These are phyloP conservation scores for Neopestalotiopsis rosae DNA, from an alignment of 2,329 filamentous ascomycete species.

Conservation along the genomic window DNA sequence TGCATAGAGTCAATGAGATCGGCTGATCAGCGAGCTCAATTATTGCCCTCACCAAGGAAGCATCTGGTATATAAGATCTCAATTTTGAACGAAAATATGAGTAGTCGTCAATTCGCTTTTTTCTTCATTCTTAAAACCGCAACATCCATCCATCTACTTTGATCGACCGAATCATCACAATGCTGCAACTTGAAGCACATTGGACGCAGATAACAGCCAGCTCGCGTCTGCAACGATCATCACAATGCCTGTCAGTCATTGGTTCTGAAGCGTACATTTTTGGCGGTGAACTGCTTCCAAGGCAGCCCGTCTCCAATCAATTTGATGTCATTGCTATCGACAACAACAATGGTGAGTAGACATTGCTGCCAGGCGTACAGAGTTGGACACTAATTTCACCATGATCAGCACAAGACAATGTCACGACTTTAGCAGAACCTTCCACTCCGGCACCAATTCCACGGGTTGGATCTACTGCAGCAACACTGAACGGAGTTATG, in stretches of 20 bases:
- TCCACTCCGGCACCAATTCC: slow-evolving; percentile 35
- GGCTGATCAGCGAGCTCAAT: not conserved
- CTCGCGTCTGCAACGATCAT: slow-evolving; percentile 52
- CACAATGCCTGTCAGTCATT: slow-evolving; percentile 50
- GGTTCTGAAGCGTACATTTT: slow-evolving; percentile 49
- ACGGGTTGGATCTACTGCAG: slow-evolving; percentile 60
- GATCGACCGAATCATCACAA: not conserved
- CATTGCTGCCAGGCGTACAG: no score
- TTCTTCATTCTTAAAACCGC: no score
- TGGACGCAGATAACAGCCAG: slow-evolving; percentile 34
- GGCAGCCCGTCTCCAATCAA: slow-evolving; percentile 56
- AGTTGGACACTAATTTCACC: not conserved
- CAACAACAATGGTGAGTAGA: not conserved
- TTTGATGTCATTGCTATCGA: slow-evolving; percentile 45
- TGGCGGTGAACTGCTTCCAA: slow-evolving; percentile 56
- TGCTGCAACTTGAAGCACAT: not conserved
- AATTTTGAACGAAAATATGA: no score
- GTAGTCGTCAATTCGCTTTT: no score
- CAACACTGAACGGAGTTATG: slow-evolving; percentile 50
- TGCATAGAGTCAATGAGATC: not conserved
- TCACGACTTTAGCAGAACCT: not conserved
- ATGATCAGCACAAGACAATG: not conserved
- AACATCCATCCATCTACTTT: no score
- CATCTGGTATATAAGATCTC: no score
- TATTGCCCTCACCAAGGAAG: no score